Base-by-base conservation (phyloP, 208 protist species). In the Acanthamoeba healyi region DNA sequence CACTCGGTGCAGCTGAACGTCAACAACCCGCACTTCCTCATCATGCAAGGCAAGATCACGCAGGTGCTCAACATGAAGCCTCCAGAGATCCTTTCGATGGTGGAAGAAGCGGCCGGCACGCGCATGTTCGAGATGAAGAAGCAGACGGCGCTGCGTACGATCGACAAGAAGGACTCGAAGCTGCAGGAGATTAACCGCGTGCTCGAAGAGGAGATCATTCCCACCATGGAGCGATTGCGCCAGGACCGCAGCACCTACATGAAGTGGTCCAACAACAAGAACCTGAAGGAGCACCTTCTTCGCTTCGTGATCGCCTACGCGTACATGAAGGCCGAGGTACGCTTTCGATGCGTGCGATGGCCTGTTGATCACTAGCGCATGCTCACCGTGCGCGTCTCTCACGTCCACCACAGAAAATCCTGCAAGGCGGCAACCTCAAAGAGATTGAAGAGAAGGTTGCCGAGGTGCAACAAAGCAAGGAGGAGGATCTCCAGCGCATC, bases 1-100 rank as follows among this genome's bases (percentile, higher is more conserved):
- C 98, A 99, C 91, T 99, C 99, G 32, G 99, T 99, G 86, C 99
- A 99, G 95, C 97, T 99, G 19, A 99, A 99, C 96, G 99, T 99
- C 19, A 99, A 99, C 97, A 99, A 99, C 96, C 99, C 99, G 49
- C 99, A 99, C 95, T 99, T 99, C 95, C 98, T 99, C 94, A 99
- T 99, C 94, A 99, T 99, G 98, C 99, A 99, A 94, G 99, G 99
- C 63, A 98, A 98, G 26, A 99, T 99, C 92, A 99, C 99, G 70
- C 42, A 96, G 49, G 98, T 99, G 2, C 98, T 99, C 38, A 99
- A 99, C 95, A 99, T 99, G 99, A 99, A 99, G 95, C 99, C 99
- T 22, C 97, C 97, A 36, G 99, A 99, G 94, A 99, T 99, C 49
- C 98, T 99, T 12, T 97, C 97, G 1, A 98, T 99, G 96, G 98